Evolutionary conservation across 371 early-diverging fungal species (phyloP).

Genomic region (Mucor velutinosus): DNA sequence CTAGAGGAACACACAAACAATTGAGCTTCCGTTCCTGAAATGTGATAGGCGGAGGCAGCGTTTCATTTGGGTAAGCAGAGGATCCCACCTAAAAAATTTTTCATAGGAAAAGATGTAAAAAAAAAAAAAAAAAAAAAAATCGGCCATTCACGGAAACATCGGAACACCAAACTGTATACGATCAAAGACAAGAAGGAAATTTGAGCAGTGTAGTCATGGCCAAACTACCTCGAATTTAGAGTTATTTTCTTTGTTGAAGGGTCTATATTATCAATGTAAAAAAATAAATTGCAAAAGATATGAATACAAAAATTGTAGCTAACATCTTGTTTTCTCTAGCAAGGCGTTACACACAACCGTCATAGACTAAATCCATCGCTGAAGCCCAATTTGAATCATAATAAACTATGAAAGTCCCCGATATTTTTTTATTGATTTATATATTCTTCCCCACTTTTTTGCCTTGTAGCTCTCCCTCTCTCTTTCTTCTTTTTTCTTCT

Average conservation of each 20-base stretch:
- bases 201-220: neutral
- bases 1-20: neutral
- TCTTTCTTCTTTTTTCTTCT: conserved; percentile 3
- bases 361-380: conserved; percentile 22
- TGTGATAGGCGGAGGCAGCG: neutral
- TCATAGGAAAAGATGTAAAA: neutral
- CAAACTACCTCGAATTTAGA: conserved; percentile 25
- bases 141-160: conserved; percentile 35
- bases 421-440: conserved; percentile 2
- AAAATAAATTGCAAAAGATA: neutral
- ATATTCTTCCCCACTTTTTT: conserved; percentile 10
- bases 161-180: conserved; percentile 23
- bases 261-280: conserved; percentile 9
- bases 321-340: neutral
- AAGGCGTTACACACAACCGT: conserved; percentile 19
- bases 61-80: neutral
- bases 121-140: neutral
- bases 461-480: neutral
- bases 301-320: neutral
- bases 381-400: conserved; percentile 29
- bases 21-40: neutral
- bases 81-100: neutral
- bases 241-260: conserved; percentile 17
- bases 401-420: neutral
- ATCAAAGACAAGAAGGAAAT: neutral